Evolutionary conservation across 345 rosid species (phyloP).

Genomic region (Sapria himalayana): DNA sequence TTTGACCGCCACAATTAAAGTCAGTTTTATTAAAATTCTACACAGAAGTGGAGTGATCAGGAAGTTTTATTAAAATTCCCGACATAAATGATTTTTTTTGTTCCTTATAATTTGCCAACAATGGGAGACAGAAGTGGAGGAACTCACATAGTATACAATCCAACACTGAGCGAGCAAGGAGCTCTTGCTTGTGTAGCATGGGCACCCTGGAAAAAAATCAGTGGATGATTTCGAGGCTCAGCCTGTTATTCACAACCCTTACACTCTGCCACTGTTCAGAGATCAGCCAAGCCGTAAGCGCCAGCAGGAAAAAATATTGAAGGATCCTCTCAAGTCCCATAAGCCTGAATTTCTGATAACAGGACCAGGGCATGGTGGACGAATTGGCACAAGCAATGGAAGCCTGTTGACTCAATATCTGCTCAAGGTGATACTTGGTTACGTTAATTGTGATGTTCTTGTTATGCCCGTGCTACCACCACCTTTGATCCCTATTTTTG

Average conservation of each 20-base stretch:
- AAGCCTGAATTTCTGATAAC: slow-evolving; percentile 84
- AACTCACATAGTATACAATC: slow-evolving; percentile 71
- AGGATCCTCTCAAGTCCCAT: slow-evolving; percentile 80
- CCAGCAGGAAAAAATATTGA: slow-evolving; percentile 67
- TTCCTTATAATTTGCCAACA: slow-evolving; percentile 84
- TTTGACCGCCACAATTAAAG: too few species aligned
- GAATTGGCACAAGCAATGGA: slow-evolving; percentile 77
- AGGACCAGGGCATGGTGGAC: slow-evolving; percentile 93
- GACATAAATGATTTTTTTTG: too few species aligned
- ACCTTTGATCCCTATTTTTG: too few species aligned
- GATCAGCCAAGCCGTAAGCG: slow-evolving; percentile 97
- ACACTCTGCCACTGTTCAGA: slow-evolving; percentile 85
- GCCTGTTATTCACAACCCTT: slow-evolving; percentile 89
- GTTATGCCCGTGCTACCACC: too few species aligned
- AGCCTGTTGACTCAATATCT: slow-evolving; percentile 89
- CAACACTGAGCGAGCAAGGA: slow-evolving; percentile 70
- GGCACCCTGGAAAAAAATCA: slow-evolving; percentile 87
- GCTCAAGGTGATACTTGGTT: slow-evolving; percentile 65
- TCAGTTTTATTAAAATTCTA: too few species aligned
- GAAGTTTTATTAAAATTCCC: too few species aligned
- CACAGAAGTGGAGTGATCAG: too few species aligned
- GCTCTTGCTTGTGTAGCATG: slow-evolving; percentile 93
- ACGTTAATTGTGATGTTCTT: too few species aligned
- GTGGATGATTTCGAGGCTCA: slow-evolving; percentile 73
- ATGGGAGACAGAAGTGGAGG: slow-evolving; percentile 82